Conservation (phyloP, 306 rosid species). For the Albizia julibrissin region DNA sequence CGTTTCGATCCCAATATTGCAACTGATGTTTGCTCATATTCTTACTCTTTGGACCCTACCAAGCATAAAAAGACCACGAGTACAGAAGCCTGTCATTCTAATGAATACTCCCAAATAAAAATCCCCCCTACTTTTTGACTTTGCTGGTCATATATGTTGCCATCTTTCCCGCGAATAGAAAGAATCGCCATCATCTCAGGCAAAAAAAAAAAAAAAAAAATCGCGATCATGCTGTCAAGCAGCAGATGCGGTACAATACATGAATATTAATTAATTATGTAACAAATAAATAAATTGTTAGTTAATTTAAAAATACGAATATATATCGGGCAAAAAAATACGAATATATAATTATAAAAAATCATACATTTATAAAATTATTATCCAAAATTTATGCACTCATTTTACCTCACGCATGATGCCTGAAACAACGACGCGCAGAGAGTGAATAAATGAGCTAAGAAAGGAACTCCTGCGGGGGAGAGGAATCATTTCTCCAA, state of each 20-base stretch:
- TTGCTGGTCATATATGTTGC: slow-evolving; percentile 22
- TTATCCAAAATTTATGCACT: neutral
- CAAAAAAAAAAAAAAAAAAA: no score
- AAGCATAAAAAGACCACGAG: slow-evolving; percentile 21
- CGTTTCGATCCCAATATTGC: neutral
- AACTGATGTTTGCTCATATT: neutral
- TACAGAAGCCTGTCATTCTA: slow-evolving; percentile 45
- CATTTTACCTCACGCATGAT: slow-evolving; percentile 10
- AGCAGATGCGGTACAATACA: slow-evolving; percentile 15
- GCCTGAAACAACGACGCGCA: slow-evolving; percentile 31
- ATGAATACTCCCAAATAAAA: slow-evolving; percentile 35
- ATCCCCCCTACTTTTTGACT: slow-evolving; percentile 34
- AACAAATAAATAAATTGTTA: neutral
- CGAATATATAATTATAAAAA: neutral
- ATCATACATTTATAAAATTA: neutral
- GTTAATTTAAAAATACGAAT: neutral
- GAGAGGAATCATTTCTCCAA: slow-evolving; percentile 28
- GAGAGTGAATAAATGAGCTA: neutral
- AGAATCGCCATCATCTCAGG: slow-evolving; percentile 22
- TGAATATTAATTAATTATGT: neutral
- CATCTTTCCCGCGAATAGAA: slow-evolving; percentile 18
- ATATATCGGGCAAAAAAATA: neutral
- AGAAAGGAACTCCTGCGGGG: slow-evolving; percentile 13
- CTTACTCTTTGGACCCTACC: slow-evolving; percentile 20
- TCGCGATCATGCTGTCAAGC: slow-evolving; percentile 40